Percentiles rank a stretch among this genome's conserved stretches.
These are phyloP conservation scores for Clausena lansium DNA, from an alignment of 345 rosid species.

Conservation along the genomic window DNA sequence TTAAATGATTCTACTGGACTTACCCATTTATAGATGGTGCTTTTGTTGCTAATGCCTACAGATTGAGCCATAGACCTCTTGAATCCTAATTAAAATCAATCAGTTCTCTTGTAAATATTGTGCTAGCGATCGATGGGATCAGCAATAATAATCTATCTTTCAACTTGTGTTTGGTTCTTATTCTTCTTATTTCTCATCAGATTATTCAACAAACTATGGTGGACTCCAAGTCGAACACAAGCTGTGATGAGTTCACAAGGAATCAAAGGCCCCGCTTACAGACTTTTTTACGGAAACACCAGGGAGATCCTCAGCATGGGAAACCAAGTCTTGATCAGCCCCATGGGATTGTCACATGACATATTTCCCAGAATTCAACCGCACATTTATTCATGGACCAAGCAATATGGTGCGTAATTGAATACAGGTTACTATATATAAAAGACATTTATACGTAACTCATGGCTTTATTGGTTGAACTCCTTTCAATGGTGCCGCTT, in stretches of 20 bases:
- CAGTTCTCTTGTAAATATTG: too few species aligned
- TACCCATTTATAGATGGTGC: too few species aligned
- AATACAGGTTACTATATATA: too few species aligned
- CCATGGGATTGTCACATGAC: slow-evolving; percentile 27
- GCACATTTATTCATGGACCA: slow-evolving; percentile 28
- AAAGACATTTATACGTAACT: not conserved
- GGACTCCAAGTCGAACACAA: slow-evolving; percentile 27
- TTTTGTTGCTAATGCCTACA: too few species aligned
- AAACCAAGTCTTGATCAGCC: slow-evolving; percentile 4
- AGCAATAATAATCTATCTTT: not conserved
- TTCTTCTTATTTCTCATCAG: slow-evolving; percentile 14
- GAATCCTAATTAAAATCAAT: too few species aligned
- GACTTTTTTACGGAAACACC: slow-evolving; percentile 38
- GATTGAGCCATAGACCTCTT: too few species aligned
- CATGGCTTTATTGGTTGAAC: too few species aligned
- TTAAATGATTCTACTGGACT: too few species aligned
- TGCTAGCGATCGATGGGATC: not conserved
- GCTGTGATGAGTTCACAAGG: slow-evolving; percentile 24
- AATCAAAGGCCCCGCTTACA: slow-evolving; percentile 40
- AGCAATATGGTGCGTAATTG: slow-evolving; percentile 22
- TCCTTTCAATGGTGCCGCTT: not conserved
- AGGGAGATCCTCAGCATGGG: slow-evolving; percentile 25
- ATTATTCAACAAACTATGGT: slow-evolving; percentile 26
- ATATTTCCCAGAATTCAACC: slow-evolving; percentile 29
- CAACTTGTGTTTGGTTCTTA: slow-evolving; percentile 7